A percentile compares a stretch with the other conserved stretches of the same genome.
phyloP scores from a whole-genome alignment of 2,329 filamentous ascomycete species.

The Colletotrichum eremochloae region DNA sequence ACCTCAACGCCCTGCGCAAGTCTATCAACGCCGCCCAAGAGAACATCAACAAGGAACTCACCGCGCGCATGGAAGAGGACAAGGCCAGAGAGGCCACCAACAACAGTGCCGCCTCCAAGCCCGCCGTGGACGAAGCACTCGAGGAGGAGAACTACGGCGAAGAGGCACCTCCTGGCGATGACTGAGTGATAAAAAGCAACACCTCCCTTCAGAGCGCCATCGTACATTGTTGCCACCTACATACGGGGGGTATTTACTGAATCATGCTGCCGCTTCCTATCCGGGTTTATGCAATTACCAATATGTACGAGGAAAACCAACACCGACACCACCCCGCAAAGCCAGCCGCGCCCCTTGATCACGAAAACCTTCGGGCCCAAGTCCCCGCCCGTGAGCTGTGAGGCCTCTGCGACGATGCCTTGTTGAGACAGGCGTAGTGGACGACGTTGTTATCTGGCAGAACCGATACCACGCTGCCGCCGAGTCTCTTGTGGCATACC shows the following conservation, averaged over 20 bases:
- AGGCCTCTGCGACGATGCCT: slow-evolving; percentile 56
- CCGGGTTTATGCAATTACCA: slow-evolving; percentile 46
- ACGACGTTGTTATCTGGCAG: slow-evolving; percentile 86
- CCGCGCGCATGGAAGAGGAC: slow-evolving; percentile 80
- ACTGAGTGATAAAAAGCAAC: slow-evolving; percentile 47
- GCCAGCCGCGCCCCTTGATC: slow-evolving; percentile 41
- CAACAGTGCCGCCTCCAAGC: slow-evolving; percentile 43
- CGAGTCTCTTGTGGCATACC: slow-evolving; percentile 93
- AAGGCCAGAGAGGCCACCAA: slow-evolving; percentile 62
- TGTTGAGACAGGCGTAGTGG: slow-evolving; percentile 82
- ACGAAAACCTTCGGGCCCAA: slow-evolving; percentile 54
- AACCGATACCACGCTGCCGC: slow-evolving; percentile 90
- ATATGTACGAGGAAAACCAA: slow-evolving; percentile 32
- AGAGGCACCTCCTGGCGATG: slow-evolving; percentile 78
- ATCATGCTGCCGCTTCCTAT: slow-evolving; percentile 45
- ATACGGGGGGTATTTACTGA: slow-evolving; percentile 48
- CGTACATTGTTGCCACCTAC: slow-evolving; percentile 36
- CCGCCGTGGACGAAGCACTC: slow-evolving; percentile 63
- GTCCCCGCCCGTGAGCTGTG: slow-evolving; percentile 50
- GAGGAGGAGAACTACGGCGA: slow-evolving; percentile 89
- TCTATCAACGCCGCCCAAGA: slow-evolving; percentile 73
- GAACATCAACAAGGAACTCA: slow-evolving; percentile 78
- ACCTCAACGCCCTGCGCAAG: slow-evolving; percentile 70
- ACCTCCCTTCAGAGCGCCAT: slow-evolving; percentile 25
- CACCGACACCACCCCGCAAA: slow-evolving; percentile 22